Evolutionary conservation across 768 basidiomycete species (phyloP).

Genomic region (Lentinula aciculospora): DNA sequence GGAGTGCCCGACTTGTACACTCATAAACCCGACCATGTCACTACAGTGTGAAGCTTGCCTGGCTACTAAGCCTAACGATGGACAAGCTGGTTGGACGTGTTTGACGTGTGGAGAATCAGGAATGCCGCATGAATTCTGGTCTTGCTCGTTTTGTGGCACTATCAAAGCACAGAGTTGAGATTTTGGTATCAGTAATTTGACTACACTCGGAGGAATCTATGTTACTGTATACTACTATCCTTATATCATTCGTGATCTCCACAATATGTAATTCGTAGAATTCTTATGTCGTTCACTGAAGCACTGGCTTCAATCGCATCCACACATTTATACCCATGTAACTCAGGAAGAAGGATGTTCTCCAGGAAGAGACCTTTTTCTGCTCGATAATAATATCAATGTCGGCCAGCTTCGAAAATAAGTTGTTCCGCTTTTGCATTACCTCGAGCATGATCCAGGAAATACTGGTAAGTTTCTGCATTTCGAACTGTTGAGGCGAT

Average conservation of each 20-base stretch:
- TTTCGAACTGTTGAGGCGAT: conserved; percentile 58
- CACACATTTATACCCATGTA: neutral
- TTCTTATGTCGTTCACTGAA: neutral
- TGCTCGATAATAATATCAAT: neutral
- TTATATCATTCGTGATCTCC: neutral
- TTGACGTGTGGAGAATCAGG: conserved; percentile 54
- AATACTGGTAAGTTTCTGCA: conserved; percentile 40
- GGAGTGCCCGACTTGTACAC: conserved; percentile 59
- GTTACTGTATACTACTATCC: no score
- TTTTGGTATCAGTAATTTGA: no score
- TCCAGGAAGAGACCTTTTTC: neutral
- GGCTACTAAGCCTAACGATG: conserved; percentile 28
- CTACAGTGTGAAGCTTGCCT: conserved; percentile 62
- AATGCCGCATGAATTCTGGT: conserved; percentile 66
- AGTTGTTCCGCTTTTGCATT: neutral
- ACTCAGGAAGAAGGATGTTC: neutral
- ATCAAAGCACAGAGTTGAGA: conserved; percentile 41
- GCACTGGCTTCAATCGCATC: neutral
- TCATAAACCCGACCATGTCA: conserved; percentile 46
- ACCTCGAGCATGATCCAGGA: conserved; percentile 23
- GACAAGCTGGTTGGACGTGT: conserved; percentile 55
- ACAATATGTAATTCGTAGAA: neutral
- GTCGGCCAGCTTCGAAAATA: neutral
- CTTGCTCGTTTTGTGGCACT: conserved; percentile 66
- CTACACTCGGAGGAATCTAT: no score